Conservation (phyloP, 495 filamentous ascomycete species). For the Tuber brumale region DNA sequence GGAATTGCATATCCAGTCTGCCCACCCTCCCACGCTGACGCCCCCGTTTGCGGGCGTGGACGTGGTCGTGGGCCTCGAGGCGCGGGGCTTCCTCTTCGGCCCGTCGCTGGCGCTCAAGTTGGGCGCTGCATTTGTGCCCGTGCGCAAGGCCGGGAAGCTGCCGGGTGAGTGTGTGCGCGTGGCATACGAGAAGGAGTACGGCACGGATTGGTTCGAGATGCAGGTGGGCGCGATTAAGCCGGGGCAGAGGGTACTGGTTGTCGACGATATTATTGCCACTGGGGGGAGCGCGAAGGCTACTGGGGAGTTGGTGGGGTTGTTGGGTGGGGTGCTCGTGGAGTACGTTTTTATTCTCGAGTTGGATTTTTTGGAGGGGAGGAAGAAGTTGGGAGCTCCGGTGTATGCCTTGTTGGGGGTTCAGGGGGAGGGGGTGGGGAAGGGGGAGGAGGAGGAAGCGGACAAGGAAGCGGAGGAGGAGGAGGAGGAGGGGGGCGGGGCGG, state of each 20-base stretch:
- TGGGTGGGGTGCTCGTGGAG: constrained; percentile 75
- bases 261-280: constrained; percentile 98
- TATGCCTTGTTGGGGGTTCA: constrained; percentile 63
- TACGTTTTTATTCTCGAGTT: constrained; percentile 96
- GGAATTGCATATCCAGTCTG: constrained; percentile 67
- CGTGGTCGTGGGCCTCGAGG: constrained; percentile 87
- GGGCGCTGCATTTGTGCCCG: constrained; percentile 84
- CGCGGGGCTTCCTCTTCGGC: constrained; percentile 91
- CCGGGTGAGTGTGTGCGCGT: constrained; percentile 80
- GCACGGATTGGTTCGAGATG: constrained; percentile 93
- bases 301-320: constrained; percentile 73
- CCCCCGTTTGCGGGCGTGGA: constrained; percentile 60
- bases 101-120: constrained; percentile 80
- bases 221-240: constrained; percentile 75
- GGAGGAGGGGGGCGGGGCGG: not conserved
- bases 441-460: no score
- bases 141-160: constrained; percentile 93
- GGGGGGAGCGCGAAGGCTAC: constrained; percentile 89
- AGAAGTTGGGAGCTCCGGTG: constrained; percentile 78
- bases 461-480: not conserved
- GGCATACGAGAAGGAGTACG: constrained; percentile 90
- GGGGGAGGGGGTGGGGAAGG: constrained; percentile 22
- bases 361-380: constrained; percentile 83
- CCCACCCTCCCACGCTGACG: constrained; percentile 46
- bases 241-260: constrained; percentile 82